Conservation (phyloP, 2,329 filamentous ascomycete species). For the Botrytis tulipae region DNA sequence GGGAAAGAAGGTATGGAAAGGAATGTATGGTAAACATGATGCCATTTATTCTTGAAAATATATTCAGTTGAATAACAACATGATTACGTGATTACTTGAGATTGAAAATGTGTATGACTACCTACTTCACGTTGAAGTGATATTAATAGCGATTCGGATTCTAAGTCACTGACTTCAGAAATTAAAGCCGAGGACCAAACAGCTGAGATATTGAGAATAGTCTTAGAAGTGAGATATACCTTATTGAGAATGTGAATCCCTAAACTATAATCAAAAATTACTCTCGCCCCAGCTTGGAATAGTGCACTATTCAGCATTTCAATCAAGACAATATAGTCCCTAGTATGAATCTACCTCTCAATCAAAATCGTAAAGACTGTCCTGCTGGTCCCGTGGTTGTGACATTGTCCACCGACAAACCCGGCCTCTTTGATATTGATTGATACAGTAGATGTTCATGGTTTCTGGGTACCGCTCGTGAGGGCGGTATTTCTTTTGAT, state of each 20-base stretch:
- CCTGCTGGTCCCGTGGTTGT: background rate
- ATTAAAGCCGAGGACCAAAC: background rate
- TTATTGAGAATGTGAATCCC: background rate
- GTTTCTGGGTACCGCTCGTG: background rate
- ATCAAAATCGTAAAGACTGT: background rate
- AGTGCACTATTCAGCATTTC: background rate
- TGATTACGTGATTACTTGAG: background rate
- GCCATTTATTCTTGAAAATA: rapidly evolving
- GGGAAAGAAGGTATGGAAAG: background rate
- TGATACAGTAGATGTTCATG: background rate
- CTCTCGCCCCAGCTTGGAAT: background rate
- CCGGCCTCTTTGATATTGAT: background rate
- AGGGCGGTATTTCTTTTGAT: no score
- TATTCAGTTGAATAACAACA: background rate
- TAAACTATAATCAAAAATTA: background rate
- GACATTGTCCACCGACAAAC: background rate
- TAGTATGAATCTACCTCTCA: background rate
- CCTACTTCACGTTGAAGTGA: background rate
- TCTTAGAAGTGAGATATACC: background rate
- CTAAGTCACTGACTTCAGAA: background rate
- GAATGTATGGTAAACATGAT: rapidly evolving
- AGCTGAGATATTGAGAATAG: rapidly evolving
- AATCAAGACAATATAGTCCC: background rate
- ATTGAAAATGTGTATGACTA: background rate
- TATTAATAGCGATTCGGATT: background rate